Percentiles rank a stretch among this genome's conserved stretches.
Evolutionary conservation across 2,329 filamentous ascomycete genomes (phyloP).

Genomic region (Fusarium sp.): DNA sequence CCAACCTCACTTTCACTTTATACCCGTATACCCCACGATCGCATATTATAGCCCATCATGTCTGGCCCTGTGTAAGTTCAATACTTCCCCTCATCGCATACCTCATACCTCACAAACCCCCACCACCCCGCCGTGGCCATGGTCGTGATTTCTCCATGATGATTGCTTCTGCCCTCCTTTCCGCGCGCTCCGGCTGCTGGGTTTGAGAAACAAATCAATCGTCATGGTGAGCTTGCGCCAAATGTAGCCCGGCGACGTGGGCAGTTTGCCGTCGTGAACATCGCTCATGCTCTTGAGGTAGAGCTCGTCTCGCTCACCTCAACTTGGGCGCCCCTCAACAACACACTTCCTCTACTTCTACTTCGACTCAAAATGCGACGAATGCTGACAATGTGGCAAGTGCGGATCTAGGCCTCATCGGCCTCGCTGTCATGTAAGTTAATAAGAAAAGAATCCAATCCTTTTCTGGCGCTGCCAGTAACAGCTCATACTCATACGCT

Average conservation of each 20-base stretch:
- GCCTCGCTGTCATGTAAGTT: conserved; percentile 88
- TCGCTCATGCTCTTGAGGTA: conserved; percentile 60
- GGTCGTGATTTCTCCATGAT: conserved; percentile 37
- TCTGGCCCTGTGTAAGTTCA: conserved; percentile 76
- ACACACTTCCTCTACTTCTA: conserved; percentile 51
- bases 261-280: conserved; percentile 43
- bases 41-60: conserved; percentile 61
- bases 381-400: conserved; percentile 72
- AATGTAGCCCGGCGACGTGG: conserved; percentile 3
- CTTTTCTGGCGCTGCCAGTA: conserved; percentile 30
- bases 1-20: conserved; percentile 24
- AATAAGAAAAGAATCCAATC: not conserved
- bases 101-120: conserved; percentile 50
- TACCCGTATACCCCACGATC: conserved; percentile 27
- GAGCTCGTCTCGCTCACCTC: conserved; percentile 80
- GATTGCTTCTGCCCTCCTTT: conserved; percentile 53
- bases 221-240: conserved; percentile 28
- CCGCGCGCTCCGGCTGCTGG: conserved; percentile 48
- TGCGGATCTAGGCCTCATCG: conserved; percentile 92
- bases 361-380: conserved; percentile 50
- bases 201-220: conserved; percentile 31
- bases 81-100: conserved; percentile 42
- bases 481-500: conserved; percentile 30
- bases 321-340: conserved; percentile 73
- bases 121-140: conserved; percentile 54